Conservation (phyloP, 2,329 filamentous ascomycete species). For the Botrytis porri region DNA sequence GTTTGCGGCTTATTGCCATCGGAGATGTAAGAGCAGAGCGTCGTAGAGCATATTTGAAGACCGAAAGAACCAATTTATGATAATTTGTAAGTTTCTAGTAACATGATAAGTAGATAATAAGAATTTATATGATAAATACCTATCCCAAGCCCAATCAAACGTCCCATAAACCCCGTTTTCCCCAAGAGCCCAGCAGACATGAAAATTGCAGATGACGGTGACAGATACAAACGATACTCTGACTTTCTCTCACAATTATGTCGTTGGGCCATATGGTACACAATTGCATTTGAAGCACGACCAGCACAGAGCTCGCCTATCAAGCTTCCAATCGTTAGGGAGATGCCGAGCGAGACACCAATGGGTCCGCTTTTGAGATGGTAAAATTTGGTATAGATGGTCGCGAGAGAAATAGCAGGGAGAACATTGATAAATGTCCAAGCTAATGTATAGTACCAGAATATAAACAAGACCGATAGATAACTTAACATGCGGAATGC, state of each 20-base stretch:
- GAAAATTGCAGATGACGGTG: neutral
- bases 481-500: neutral
- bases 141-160: neutral
- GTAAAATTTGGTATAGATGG: neutral
- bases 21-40: neutral
- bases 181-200: neutral
- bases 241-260: neutral
- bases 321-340: neutral
- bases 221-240: neutral
- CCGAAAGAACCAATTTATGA: neutral
- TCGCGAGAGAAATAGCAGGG: neutral
- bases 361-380: neutral
- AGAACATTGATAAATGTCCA: neutral
- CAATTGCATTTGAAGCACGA: neutral
- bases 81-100: neutral
- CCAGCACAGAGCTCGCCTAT: neutral
- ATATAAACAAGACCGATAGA: neutral
- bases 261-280: neutral
- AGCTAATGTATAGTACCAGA: neutral
- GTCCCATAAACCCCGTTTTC: neutral
- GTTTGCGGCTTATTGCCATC: neutral
- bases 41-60: neutral
- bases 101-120: neutral
- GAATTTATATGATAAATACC: neutral
- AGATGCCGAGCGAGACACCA: neutral